Base-by-base conservation (phyloP, 768 basidiomycete species). In the Jaapia argillacea region DNA sequence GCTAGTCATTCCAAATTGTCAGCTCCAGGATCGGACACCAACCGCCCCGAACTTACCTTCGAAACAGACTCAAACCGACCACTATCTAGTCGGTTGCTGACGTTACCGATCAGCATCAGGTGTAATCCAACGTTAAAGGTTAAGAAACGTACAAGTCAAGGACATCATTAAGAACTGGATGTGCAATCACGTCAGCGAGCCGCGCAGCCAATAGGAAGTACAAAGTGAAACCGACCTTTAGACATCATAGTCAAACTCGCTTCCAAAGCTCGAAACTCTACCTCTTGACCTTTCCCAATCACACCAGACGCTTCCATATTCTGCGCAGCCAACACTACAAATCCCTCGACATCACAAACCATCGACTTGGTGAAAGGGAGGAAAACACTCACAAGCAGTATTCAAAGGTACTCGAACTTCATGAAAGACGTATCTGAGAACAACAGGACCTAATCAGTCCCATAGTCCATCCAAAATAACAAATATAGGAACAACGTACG, bases 241-340 rank as follows among this genome's bases (percentile, higher is more conserved):
- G 80, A 79, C 91, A 92, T 92, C 82, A 88, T 87, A 45, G 76
- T 80, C 40, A 92, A 62, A 53, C 81, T 85, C 2, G 84, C 85
- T 52, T 79, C 78, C 14, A 92, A 70, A 4, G 87, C 92, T 53
- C 78, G 80, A 55, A 92, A 91, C 66, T 96, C 91, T 44, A 93
- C 78, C 48, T 85, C 81, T 54, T 91, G 82, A 27, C 81, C 77
- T 49, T 75, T 79, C 2, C 73, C 71, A 37, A 94, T 73, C 1
- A 75, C 74, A 6, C 83, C 78, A 1, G 78, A 77, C 1, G 86
- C 88, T 48, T 85, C 81, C 74, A 94, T 81, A 55, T 97, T 94
- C 64, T 96, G 92, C 16, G 92, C 84, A 1, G 92, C 89, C 40
- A 94, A 67, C 65, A 68, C 41, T 23, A 20, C 31, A 10, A 33